phyloP scores from a whole-genome alignment of 2,329 filamentous ascomycete species.

The Macrophomina pseudophaseolina region DNA sequence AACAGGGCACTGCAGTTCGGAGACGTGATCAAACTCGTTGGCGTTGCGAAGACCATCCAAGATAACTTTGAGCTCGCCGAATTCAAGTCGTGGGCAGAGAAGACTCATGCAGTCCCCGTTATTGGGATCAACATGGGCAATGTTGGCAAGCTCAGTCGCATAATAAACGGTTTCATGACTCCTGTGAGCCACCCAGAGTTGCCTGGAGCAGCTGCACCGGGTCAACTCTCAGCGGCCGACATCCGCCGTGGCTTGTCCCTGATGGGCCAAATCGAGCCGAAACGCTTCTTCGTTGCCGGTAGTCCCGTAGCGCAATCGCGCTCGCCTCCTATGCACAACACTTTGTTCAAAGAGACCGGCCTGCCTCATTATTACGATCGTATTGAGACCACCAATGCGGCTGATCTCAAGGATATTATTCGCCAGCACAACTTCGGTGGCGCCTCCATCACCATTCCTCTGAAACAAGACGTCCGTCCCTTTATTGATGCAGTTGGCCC shows the following conservation, averaged over 20 bases:
- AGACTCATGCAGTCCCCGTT: constrained; percentile 77
- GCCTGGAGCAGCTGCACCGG: constrained; percentile 92
- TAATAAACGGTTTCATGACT: constrained; percentile 91
- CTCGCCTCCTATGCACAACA: constrained; percentile 89
- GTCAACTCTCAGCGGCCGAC: constrained; percentile 87
- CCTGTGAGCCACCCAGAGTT: constrained; percentile 88
- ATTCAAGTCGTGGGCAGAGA: constrained; percentile 78
- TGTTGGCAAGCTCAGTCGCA: constrained; percentile 83
- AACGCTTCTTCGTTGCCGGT: constrained; percentile 86
- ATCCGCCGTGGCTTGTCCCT: constrained; percentile 80
- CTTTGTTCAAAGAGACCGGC: constrained; percentile 75
- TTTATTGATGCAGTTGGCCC: constrained; percentile 80
- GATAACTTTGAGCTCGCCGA: constrained; percentile 85
- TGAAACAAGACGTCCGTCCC: constrained; percentile 87
- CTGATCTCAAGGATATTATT: constrained; percentile 67
- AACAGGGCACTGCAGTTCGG: constrained; percentile 89
- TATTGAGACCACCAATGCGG: constrained; percentile 72
- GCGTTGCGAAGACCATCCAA: constrained; percentile 73
- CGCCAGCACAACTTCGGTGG: constrained; percentile 80
- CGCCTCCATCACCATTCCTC: constrained; percentile 91
- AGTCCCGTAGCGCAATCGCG: constrained; percentile 81
- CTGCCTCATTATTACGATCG: constrained; percentile 82
- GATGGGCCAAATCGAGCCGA: constrained; percentile 76
- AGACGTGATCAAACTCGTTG: constrained; percentile 93
- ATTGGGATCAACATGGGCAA: constrained; percentile 97